Evolutionary conservation across 805 yeast genomes (phyloP).

Genomic region (Starmerella ratchasimensis): DNA sequence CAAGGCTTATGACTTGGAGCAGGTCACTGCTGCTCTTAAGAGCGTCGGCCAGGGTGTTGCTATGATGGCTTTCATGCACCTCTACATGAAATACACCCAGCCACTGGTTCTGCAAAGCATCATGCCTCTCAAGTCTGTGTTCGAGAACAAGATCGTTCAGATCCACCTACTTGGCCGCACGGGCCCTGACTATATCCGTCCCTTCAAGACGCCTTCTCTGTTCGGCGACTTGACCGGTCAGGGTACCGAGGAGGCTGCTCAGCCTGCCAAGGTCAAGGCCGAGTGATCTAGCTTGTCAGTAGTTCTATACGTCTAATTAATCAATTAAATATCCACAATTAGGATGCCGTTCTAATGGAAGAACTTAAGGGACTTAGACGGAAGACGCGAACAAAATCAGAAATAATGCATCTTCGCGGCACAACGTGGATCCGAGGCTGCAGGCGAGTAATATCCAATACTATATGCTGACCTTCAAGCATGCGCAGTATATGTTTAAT

Average conservation of each 20-base stretch:
- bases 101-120: conserved; percentile 92
- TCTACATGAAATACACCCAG: conserved; percentile 93
- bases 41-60: conserved; percentile 78
- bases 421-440: too few relatives aligned
- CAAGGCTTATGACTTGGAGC: conserved; percentile 85
- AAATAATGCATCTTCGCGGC: too few relatives aligned
- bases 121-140: conserved; percentile 76
- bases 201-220: conserved; percentile 79
- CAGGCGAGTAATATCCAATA: too few relatives aligned
- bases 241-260: conserved; percentile 78
- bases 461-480: too few relatives aligned
- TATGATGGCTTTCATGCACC: conserved; percentile 97
- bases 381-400: too few relatives aligned
- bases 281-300: conserved; percentile 35
- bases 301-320: neutral
- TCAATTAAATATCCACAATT: neutral
- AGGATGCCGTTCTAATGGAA: too few relatives aligned
- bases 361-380: too few relatives aligned
- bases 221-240: conserved; percentile 42
- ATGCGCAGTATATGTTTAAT: too few relatives aligned
- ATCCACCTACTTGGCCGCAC: conserved; percentile 70
- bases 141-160: conserved; percentile 81
- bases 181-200: conserved; percentile 82
- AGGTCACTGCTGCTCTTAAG: conserved; percentile 65
- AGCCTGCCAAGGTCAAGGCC: conserved; percentile 82